Percentiles rank a stretch among this genome's conserved stretches.
These are phyloP conservation scores for Escovopsis sp. DNA, from an alignment of 2,329 filamentous ascomycete species.

Conservation along the genomic window DNA sequence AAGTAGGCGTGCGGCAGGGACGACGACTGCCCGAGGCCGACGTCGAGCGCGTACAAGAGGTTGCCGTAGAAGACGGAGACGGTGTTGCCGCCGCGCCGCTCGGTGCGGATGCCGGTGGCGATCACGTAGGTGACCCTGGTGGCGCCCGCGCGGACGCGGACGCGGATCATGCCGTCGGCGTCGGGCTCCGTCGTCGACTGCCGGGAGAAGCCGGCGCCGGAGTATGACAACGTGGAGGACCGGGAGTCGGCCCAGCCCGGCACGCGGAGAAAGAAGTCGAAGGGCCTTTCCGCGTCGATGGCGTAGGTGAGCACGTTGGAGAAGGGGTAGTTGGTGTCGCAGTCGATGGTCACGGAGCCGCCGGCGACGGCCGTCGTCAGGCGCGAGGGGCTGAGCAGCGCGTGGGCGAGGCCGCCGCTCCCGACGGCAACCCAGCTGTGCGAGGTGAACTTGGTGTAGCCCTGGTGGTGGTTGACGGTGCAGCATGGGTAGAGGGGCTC, in stretches of 20 bases:
- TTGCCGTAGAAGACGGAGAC: constrained; percentile 28
- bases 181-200: constrained; percentile 7
- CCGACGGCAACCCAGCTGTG: constrained; percentile 29
- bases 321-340: constrained; percentile 33
- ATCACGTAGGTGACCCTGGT: constrained; percentile 10
- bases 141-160: constrained; percentile 8
- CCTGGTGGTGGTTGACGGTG: constrained; percentile 43
- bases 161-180: constrained; percentile 10
- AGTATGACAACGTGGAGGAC: constrained; percentile 3
- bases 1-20: constrained; percentile 10
- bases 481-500: constrained; percentile 40
- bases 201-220: constrained; percentile 2
- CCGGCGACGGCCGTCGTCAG: constrained; percentile 23
- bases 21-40: constrained; percentile 16
- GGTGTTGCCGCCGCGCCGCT: constrained; percentile 17
- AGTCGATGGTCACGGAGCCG: constrained; percentile 23
- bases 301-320: constrained; percentile 15
- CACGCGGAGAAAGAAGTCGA: constrained; percentile 17
- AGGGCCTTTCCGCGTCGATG: constrained; percentile 12
- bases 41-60: constrained; percentile 27
- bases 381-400: constrained; percentile 30
- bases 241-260: constrained; percentile 11
- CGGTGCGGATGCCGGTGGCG: constrained; percentile 8
- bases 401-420: constrained; percentile 31
- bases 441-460: constrained; percentile 39